Conservation (phyloP, 371 early-diverging fungal species). For the Mucor piriformis region DNA sequence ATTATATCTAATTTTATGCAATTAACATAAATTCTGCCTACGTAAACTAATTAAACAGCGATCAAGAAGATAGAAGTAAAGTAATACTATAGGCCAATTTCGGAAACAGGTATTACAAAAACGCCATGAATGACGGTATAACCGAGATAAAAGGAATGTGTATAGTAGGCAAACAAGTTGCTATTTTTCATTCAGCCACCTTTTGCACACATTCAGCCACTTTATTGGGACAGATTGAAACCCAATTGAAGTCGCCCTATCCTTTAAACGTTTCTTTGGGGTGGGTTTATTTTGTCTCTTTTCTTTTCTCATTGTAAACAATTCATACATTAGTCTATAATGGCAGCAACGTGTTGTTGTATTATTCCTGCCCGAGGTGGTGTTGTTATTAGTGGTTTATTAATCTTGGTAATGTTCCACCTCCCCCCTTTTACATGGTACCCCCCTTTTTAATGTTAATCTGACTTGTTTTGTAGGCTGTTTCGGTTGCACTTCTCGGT, state of each 20-base stretch:
- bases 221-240: neutral
- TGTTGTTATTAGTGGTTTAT: slow-evolving; percentile 31
- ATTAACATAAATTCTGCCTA: too few relatives aligned
- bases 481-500: slow-evolving; percentile 37
- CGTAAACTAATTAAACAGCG: too few relatives aligned
- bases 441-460: neutral
- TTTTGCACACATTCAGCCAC: neutral
- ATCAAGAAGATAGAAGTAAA: too few relatives aligned
- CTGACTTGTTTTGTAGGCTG: slow-evolving; percentile 33
- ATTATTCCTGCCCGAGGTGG: slow-evolving; percentile 51
- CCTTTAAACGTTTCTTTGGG: neutral
- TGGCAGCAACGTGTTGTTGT: slow-evolving; percentile 45
- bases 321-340: slow-evolving; percentile 2
- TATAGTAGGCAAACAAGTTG: too few relatives aligned
- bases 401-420: slow-evolving; percentile 30
- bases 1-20: too few relatives aligned
- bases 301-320: neutral
- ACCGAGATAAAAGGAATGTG: too few relatives aligned
- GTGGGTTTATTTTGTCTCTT: neutral
- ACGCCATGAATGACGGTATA: too few relatives aligned
- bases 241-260: neutral
- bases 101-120: too few relatives aligned
- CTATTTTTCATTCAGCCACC: neutral
- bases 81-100: too few relatives aligned
- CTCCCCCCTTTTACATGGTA: too few relatives aligned